Evolutionary conservation across 2,329 filamentous ascomycete species (phyloP).

Genomic region (Fusarium sp.): DNA sequence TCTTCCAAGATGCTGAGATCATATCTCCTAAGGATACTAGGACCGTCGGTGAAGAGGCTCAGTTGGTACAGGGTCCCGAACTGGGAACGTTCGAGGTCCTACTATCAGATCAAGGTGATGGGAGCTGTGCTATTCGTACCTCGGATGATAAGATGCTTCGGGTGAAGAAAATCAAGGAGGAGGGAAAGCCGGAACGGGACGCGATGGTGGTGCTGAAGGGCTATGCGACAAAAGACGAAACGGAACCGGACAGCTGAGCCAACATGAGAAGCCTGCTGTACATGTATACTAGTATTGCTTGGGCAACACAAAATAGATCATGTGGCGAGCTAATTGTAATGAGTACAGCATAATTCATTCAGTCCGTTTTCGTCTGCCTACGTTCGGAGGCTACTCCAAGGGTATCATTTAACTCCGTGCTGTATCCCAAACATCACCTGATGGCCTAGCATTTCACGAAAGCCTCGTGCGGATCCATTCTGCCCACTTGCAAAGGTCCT

Average conservation of each 20-base stretch:
- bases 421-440: background rate
- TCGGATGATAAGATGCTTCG: conserved; percentile 42
- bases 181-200: conserved; percentile 51
- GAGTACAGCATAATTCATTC: conserved; percentile 2
- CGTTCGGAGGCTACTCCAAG: conserved; percentile 25
- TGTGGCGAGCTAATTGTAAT: background rate
- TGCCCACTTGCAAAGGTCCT: conserved; percentile 68
- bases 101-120: conserved; percentile 27
- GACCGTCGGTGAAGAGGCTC: conserved; percentile 6
- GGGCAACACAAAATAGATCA: background rate
- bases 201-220: conserved; percentile 47
- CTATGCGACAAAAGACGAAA: conserved; percentile 2
- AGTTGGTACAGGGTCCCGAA: conserved; percentile 36
- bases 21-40: conserved; percentile 9
- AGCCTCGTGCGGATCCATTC: conserved; percentile 65
- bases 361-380: conserved; percentile 3
- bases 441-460: conserved; percentile 25
- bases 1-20: conserved; percentile 56
- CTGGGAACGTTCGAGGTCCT: conserved; percentile 12
- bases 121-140: conserved; percentile 46
- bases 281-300: background rate
- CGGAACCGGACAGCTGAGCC: background rate
- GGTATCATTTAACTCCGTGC: conserved; percentile 47
- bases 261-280: background rate
- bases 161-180: conserved; percentile 53